These are phyloP conservation scores for Sechiopsis laciniata DNA, from an alignment of 306 rosid genomes.

Conservation along the genomic window DNA sequence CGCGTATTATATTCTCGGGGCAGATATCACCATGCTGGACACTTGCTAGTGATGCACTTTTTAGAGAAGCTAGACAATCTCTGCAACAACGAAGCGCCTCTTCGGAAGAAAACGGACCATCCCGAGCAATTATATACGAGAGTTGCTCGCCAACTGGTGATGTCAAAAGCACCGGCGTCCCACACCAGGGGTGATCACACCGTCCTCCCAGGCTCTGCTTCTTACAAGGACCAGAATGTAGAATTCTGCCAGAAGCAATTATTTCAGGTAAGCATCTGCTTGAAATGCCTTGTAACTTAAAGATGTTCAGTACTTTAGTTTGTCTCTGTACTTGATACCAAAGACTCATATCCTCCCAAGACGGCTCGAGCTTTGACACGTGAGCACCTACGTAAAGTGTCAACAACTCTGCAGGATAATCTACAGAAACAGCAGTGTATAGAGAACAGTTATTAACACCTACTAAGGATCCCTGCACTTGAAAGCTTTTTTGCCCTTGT, in stretches of 20 bases:
- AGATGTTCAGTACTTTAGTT: slow-evolving; percentile 73
- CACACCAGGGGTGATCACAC: slow-evolving; percentile 89
- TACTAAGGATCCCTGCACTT: slow-evolving; percentile 56
- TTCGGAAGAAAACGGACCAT: slow-evolving; percentile 57
- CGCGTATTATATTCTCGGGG: slow-evolving; percentile 70
- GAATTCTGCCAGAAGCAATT: slow-evolving; percentile 68
- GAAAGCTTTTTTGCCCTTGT: slow-evolving; percentile 72
- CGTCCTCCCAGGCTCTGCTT: slow-evolving; percentile 70
- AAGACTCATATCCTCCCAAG: slow-evolving; percentile 97
- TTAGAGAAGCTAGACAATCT: slow-evolving; percentile 68
- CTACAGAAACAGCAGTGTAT: slow-evolving; percentile 61
- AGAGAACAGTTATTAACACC: slow-evolving; percentile 60
- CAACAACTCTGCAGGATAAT: slow-evolving; percentile 47
- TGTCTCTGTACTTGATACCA: slow-evolving; percentile 97
- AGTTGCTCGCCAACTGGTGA: slow-evolving; percentile 77
- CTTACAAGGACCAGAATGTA: slow-evolving; percentile 71
- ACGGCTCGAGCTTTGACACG: slow-evolving; percentile 80
- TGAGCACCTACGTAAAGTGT: slow-evolving; percentile 73
- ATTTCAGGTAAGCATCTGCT: slow-evolving; percentile 71
- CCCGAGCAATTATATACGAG: slow-evolving; percentile 43
- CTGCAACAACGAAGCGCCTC: slow-evolving; percentile 73
- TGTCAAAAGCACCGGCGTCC: slow-evolving; percentile 82
- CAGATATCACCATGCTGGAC: slow-evolving; percentile 88
- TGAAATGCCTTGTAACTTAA: slow-evolving; percentile 61
- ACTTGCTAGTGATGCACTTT: slow-evolving; percentile 63